Evolutionary conservation across 257 asterid species (phyloP), one percentile per base, ranked within the genome.

Genomic region (Nicotiana tabacum): DNA sequence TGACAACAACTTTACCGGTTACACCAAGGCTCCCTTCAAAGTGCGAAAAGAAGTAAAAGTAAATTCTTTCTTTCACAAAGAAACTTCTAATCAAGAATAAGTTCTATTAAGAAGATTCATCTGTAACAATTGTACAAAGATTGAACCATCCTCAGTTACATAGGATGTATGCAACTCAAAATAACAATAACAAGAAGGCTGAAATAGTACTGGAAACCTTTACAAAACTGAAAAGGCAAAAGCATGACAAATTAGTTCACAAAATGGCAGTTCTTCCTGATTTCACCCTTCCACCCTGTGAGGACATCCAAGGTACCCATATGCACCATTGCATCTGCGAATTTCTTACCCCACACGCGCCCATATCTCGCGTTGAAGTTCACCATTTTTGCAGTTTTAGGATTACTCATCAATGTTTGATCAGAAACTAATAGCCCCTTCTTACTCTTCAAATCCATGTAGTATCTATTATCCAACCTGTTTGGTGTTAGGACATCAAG

Each of bases 241-340:
- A 37, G 43, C 43, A 37, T 37, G 9, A 21, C 35, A 56, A 15
- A 56, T 56, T 57, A 57, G 64, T 57, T 17, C 27, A 57, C 61
- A 2, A 17, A 57, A 57, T 57, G 64, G 2, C 27, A 4, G 24
- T 16, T 56, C 6, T 16, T 56, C 9, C 24, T 13, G 2, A 57
- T 57, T 9, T 18, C 27, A 17, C 64, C 27, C 27, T 57, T 57
- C 8, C 21, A n/a, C 61, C 57, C 2, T 16, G 61, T 16, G 2
- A 16, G 10, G 27, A 57, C 10, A 57, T 57, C 93, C 62, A 91
- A 86, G 55, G 18, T 53, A 0, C 97, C 95, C 97, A 92, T 92
- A 0, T 30, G 79, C 85, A 92, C 91, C 95, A 91, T 92, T 1
- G 97, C 97, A 10, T 90, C 92, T 7, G 84, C 92, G 21, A 77